These are phyloP conservation scores for Mortierella antarctica DNA, from an alignment of 192 early-diverging fungal genomes.

Conservation along the genomic window DNA sequence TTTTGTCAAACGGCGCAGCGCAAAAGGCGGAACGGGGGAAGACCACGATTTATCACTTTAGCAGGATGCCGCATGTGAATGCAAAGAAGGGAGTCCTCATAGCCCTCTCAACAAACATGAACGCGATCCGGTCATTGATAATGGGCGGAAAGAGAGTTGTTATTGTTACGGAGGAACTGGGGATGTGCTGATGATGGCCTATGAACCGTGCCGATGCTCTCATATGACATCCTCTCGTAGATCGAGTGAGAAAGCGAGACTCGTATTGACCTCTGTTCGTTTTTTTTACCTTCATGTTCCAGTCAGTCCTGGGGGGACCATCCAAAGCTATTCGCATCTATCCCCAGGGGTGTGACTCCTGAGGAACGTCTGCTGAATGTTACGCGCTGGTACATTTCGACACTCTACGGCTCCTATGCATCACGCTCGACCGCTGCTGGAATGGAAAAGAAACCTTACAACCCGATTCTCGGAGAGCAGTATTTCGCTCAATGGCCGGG, in stretches of 20 bases:
- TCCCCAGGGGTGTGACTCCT: constrained; percentile 64
- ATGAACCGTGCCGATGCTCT: too few species aligned
- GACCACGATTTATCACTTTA: too few species aligned
- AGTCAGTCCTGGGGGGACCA: constrained; percentile 71
- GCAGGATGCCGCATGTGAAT: too few species aligned
- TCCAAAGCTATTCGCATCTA: constrained; percentile 70
- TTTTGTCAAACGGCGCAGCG: too few species aligned
- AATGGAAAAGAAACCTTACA: constrained; percentile 85
- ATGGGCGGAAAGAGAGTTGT: too few species aligned
- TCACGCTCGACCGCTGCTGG: constrained; percentile 72
- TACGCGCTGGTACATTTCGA: constrained; percentile 85
- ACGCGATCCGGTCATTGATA: too few species aligned
- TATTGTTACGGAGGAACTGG: too few species aligned
- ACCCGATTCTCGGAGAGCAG: constrained; percentile 63
- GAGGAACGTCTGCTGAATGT: constrained; percentile 76
- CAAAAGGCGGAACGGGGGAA: too few species aligned
- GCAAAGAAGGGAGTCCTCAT: not conserved
- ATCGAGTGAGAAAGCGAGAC: not conserved
- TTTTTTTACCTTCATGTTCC: not conserved
- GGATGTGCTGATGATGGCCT: too few species aligned
- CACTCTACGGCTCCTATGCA: constrained; percentile 81
- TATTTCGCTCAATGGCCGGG: constrained; percentile 59
- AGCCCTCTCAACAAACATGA: too few species aligned
- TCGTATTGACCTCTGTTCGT: not conserved
- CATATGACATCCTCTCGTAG: not conserved